These are phyloP conservation scores for Sonneratia alba DNA, from an alignment of 345 rosid genomes.

Conservation along the genomic window DNA sequence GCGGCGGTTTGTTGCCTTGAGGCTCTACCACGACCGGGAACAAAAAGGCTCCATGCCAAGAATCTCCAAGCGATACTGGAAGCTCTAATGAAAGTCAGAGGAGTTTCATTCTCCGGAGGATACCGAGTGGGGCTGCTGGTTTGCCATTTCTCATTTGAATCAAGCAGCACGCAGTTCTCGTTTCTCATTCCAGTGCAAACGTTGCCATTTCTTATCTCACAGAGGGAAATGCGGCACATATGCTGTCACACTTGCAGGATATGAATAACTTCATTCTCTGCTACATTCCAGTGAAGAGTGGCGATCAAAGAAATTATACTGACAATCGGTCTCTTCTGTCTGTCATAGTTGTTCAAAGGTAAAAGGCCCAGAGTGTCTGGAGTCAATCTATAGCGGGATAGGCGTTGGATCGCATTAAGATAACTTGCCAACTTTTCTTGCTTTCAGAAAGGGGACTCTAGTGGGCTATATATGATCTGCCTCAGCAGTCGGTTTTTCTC, in stretches of 20 bases:
- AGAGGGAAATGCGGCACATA: background rate
- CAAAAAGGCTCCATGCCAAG: slow-evolving; percentile 62
- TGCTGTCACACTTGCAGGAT: background rate
- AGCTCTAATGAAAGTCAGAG: background rate
- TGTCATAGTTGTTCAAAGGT: too few relatives aligned
- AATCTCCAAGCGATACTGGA: slow-evolving; percentile 60
- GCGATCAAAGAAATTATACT: too few relatives aligned
- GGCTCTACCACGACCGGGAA: slow-evolving; percentile 64
- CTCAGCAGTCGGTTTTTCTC: background rate
- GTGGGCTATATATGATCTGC: background rate
- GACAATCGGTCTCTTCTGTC: too few relatives aligned
- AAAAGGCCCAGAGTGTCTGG: background rate
- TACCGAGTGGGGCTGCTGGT: background rate
- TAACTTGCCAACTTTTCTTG: background rate
- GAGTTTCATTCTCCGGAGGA: background rate
- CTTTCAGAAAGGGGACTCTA: background rate
- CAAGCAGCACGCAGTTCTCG: background rate
- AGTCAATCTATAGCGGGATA: background rate
- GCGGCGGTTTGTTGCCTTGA: slow-evolving; percentile 55
- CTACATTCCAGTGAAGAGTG: too few relatives aligned
- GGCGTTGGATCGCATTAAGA: background rate
- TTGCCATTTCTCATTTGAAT: background rate
- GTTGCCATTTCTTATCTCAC: background rate
- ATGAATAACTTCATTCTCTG: background rate
- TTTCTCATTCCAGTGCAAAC: background rate